Evolutionary conservation across 768 basidiomycete genomes (phyloP).

Genomic region (Mrakia frigida): DNA sequence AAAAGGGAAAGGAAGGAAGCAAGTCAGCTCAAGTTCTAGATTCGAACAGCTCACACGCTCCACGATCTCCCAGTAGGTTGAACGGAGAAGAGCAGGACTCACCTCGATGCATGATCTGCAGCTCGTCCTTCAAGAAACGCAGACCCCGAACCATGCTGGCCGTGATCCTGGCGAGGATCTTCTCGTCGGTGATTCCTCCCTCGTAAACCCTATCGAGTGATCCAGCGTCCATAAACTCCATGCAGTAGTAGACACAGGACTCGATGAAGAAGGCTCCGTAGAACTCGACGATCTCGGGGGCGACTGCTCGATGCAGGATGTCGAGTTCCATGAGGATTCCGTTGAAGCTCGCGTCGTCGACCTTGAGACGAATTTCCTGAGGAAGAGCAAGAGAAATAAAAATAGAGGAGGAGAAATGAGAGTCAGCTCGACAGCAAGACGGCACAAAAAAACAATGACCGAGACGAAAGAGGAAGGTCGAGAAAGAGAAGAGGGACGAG

Average conservation of each 20-base stretch:
- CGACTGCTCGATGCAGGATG: conserved; percentile 86
- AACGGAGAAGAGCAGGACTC: conserved; percentile 33
- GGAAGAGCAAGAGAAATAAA: background rate
- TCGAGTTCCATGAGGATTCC: conserved; percentile 99
- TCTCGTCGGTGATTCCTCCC: conserved; percentile 59
- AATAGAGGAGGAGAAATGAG: background rate
- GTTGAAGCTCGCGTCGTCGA: conserved; percentile 87
- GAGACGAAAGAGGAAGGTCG: background rate
- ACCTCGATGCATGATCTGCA: conserved; percentile 79
- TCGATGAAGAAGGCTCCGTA: conserved; percentile 99
- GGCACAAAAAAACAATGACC: background rate
- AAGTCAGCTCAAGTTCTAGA: background rate
- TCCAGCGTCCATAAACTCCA: conserved; percentile 99
- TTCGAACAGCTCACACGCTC: background rate
- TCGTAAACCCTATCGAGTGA: conserved; percentile 74
- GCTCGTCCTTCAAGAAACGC: conserved; percentile 88
- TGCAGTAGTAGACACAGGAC: conserved; percentile 99
- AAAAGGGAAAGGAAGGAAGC: background rate
- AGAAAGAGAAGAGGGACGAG: no score
- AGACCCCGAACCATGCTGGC: conserved; percentile 78
- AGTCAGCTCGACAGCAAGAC: background rate
- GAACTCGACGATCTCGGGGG: conserved; percentile 92
- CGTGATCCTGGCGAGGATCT: conserved; percentile 76
- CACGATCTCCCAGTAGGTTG: no score
- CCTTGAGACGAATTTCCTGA: conserved; percentile 94